phyloP scores from a whole-genome alignment of 2,329 filamentous ascomycete genomes.

The Xylaria sp. region DNA sequence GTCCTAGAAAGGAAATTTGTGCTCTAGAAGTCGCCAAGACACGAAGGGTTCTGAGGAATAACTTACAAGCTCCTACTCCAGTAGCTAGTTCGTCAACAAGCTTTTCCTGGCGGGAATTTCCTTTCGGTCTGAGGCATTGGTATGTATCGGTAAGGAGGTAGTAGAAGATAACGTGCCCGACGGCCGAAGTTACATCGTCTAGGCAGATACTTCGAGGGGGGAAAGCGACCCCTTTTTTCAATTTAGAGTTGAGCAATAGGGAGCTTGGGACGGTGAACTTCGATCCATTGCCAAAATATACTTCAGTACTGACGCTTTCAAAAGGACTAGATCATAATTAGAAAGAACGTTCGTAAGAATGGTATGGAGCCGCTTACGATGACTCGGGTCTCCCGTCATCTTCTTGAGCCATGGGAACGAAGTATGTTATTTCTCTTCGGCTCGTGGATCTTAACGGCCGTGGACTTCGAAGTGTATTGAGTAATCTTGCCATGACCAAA shows the following conservation, averaged over 20 bases:
- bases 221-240: conserved; percentile 1
- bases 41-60: too few relatives aligned
- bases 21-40: too few relatives aligned
- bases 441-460: conserved; percentile 4
- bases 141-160: conserved; percentile 42
- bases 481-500: conserved; percentile 23
- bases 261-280: conserved; percentile 22
- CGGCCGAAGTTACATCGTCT: conserved; percentile 33
- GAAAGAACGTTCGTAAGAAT: not conserved
- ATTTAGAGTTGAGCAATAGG: conserved; percentile 15
- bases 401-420: conserved; percentile 25
- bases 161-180: conserved; percentile 42
- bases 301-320: conserved; percentile 19
- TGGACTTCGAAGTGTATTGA: conserved; percentile 9
- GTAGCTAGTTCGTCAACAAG: conserved; percentile 36
- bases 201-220: conserved; percentile 13
- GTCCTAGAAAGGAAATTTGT: too few relatives aligned
- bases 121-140: conserved; percentile 39
- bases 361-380: conserved; percentile 22
- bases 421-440: conserved; percentile 20
- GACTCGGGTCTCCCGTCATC: conserved; percentile 24
- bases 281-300: conserved; percentile 15
- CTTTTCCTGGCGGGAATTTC: conserved; percentile 29
- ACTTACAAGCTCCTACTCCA: conserved; percentile 34
- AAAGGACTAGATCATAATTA: conserved; percentile 29